A percentile compares a stretch with the other conserved stretches of the same genome.
These are phyloP conservation scores for Solanum ahanhuiri DNA, from an alignment of 257 asterid genomes.

Conservation along the genomic window DNA sequence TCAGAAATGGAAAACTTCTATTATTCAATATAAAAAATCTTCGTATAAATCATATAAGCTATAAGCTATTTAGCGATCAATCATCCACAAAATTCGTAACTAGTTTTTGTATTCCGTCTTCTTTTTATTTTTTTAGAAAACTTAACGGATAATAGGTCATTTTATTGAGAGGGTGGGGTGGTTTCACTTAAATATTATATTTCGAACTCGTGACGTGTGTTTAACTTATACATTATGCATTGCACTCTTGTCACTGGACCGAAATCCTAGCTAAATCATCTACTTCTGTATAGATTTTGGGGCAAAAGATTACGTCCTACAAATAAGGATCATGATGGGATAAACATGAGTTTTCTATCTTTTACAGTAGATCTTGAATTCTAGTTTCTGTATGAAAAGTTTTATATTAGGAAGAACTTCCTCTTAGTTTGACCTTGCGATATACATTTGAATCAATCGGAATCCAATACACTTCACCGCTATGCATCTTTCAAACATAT, in stretches of 20 bases:
- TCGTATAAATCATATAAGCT: not conserved
- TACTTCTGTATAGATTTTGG: not conserved
- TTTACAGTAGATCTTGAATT: fast-evolving
- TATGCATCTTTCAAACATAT: too few species aligned
- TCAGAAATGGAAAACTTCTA: not conserved
- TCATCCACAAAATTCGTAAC: not conserved
- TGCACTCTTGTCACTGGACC: not conserved
- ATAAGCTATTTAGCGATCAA: not conserved
- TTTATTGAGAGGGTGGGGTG: too few species aligned
- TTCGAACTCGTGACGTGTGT: fast-evolving
- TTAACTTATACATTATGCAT: not conserved
- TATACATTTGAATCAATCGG: not conserved
- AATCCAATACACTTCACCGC: not conserved
- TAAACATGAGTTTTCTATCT: fast-evolving
- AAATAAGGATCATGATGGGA: not conserved
- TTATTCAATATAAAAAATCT: too few species aligned
- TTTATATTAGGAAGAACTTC: not conserved
- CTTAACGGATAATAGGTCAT: not conserved
- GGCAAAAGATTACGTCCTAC: not conserved
- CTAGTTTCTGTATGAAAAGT: not conserved
- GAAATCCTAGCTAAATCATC: not conserved
- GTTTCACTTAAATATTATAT: not conserved
- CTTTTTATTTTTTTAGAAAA: not conserved
- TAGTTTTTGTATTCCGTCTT: not conserved
- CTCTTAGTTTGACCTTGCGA: not conserved